A percentile compares a stretch with the other conserved stretches of the same genome.
phyloP scores from a whole-genome alignment of 805 yeast genomes.

The Yueomyces sp. region DNA sequence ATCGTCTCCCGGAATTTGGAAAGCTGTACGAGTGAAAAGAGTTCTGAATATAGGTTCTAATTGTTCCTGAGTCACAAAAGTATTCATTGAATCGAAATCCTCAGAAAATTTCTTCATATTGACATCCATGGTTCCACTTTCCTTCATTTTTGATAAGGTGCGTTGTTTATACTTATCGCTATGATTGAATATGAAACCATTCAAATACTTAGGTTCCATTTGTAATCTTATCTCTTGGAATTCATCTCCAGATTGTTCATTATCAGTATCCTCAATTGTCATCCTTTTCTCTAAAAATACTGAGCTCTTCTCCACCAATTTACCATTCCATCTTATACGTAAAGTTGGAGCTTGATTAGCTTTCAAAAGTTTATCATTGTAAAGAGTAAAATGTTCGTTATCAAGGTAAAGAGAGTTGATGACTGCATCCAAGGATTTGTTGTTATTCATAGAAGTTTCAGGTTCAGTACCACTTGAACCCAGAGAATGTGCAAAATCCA shows the following conservation, averaged over 20 bases:
- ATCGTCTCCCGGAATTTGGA: conserved; percentile 97
- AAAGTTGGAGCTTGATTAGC: conserved; percentile 58
- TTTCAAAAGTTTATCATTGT: conserved; percentile 71
- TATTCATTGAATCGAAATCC: conserved; percentile 47
- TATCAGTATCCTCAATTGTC: conserved; percentile 35
- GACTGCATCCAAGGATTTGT: conserved; percentile 54
- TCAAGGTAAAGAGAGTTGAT: conserved; percentile 85
- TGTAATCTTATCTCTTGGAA: conserved; percentile 52
- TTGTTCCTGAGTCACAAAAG: conserved; percentile 47
- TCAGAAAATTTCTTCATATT: conserved; percentile 38
- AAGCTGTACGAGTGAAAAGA: conserved; percentile 82
- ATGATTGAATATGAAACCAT: conserved; percentile 48
- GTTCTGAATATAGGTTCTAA: conserved; percentile 82
- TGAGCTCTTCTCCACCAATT: conserved; percentile 61
- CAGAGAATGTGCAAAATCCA: conserved; percentile 14
- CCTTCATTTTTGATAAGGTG: conserved; percentile 46
- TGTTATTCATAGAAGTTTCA: conserved; percentile 20
- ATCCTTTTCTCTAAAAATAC: conserved; percentile 70
- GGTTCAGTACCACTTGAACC: conserved; percentile 38
- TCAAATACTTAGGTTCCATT: conserved; percentile 71
- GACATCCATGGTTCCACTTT: conserved; percentile 41
- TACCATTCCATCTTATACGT: conserved; percentile 86
- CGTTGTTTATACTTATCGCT: conserved; percentile 33
- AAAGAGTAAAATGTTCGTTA: conserved; percentile 66
- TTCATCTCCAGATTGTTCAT: conserved; percentile 14